Evolutionary conservation across 2,329 filamentous ascomycete species (phyloP).

Genomic region (Ampelomyces quisqualis): DNA sequence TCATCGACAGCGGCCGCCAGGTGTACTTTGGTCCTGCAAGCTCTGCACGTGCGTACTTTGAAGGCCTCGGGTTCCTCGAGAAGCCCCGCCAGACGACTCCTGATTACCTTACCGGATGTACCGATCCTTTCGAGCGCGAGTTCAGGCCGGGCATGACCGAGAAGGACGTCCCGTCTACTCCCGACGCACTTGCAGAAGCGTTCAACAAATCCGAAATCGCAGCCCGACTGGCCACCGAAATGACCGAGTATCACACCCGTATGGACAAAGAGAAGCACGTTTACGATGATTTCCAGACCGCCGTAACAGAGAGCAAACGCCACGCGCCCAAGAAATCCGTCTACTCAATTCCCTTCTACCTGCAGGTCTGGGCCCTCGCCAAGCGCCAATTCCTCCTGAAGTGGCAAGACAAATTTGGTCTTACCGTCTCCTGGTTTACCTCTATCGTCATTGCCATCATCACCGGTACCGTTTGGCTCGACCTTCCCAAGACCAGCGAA

Average conservation of each 20-base stretch:
- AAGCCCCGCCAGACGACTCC: constrained; percentile 77
- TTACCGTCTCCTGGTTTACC: constrained; percentile 70
- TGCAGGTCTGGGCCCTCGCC: constrained; percentile 81
- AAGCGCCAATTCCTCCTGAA: constrained; percentile 83
- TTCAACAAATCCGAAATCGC: constrained; percentile 67
- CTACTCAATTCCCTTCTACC: constrained; percentile 79
- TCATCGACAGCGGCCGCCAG: constrained; percentile 73
- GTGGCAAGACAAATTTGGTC: constrained; percentile 79
- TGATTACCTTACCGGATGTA: constrained; percentile 80
- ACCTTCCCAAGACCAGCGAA: constrained; percentile 62
- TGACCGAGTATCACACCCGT: constrained; percentile 65
- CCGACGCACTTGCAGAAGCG: constrained; percentile 66
- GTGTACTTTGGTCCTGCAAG: constrained; percentile 71
- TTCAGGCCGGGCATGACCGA: constrained; percentile 68
- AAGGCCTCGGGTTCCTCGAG: constrained; percentile 70
- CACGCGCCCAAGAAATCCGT: constrained; percentile 71
- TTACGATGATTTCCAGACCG: constrained; percentile 73
- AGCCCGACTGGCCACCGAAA: constrained; percentile 62
- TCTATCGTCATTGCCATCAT: constrained; percentile 75
- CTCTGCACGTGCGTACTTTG: constrained; percentile 73
- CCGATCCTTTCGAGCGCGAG: constrained; percentile 78
- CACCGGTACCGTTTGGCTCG: constrained; percentile 75
- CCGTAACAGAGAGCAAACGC: constrained; percentile 77
- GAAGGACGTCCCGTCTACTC: constrained; percentile 66
- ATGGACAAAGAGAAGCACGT: constrained; percentile 65